These are phyloP conservation scores for Lepraria neglecta DNA, from an alignment of 495 filamentous ascomycete genomes.

Conservation along the genomic window DNA sequence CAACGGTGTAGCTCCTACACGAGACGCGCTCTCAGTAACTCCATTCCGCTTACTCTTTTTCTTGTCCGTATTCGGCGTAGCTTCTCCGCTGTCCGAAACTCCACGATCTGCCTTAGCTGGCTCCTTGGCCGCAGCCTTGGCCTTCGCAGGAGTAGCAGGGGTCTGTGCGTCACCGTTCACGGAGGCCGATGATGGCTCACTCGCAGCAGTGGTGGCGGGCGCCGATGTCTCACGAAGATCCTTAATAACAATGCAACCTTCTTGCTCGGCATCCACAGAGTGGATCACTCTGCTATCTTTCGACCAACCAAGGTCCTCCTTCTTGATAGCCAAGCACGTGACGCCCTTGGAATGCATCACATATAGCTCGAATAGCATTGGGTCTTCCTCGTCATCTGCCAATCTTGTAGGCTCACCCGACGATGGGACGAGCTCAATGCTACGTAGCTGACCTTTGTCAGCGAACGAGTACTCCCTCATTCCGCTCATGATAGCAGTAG, in stretches of 20 bases:
- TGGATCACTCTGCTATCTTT: constrained; percentile 75
- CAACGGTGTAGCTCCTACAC: constrained; percentile 24
- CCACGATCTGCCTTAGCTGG: constrained; percentile 23
- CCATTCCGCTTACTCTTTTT: constrained; percentile 55
- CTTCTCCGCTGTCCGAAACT: constrained; percentile 38
- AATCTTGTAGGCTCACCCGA: constrained; percentile 46
- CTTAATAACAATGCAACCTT: constrained; percentile 50
- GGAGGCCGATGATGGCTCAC: constrained; percentile 43
- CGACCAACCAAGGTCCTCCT: constrained; percentile 83
- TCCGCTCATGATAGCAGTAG: constrained; percentile 93
- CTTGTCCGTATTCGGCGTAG: constrained; percentile 40
- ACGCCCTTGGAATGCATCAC: constrained; percentile 96
- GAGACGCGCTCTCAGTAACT: constrained; percentile 35
- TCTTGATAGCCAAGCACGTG: constrained; percentile 74
- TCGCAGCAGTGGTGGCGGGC: constrained; percentile 27
- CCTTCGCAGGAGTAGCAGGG: constrained; percentile 34
- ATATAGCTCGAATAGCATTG: constrained; percentile 82
- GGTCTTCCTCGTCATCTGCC: constrained; percentile 49
- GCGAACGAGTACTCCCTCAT: constrained; percentile 89
- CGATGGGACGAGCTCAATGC: constrained; percentile 73
- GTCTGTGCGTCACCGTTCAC: constrained; percentile 42
- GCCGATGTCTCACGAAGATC: constrained; percentile 44
- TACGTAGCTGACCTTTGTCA: constrained; percentile 81
- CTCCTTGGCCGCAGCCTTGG: constrained; percentile 40
- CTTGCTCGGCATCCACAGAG: constrained; percentile 64